Base-by-base conservation (phyloP, 208 protist genomes). In the Leishmania aethiopica region DNA sequence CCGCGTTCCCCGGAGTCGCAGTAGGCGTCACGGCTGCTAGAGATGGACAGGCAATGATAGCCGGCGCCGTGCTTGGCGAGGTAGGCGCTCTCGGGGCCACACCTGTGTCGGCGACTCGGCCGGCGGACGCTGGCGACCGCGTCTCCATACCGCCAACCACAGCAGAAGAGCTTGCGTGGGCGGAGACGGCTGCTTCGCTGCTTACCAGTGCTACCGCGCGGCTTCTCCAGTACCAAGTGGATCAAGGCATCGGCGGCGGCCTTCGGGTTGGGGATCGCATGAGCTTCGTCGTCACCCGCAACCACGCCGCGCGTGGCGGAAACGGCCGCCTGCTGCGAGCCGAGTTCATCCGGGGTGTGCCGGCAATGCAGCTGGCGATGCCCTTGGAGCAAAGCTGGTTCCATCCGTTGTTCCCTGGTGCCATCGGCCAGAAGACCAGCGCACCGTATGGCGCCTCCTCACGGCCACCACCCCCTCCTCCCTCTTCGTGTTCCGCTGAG, bases 321-420 rank as follows among this genome's bases (percentile, higher is more conserved):
- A 86, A 67, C 55, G 82, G 76, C 25, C 90, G 93, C 2, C 88
- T 94, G 57, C 87, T 96, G 59, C 89, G 92, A 5, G 93, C 92
- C 35, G 92, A 95, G 75, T 83, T 89, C 71, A 87, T 96, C 22
- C 88, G 89, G 8, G 93, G 93, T 28, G n/a, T 84, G 7, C 84
- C 89, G 28, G 71, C 32, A 28, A 72, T 64, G 47, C 67, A 62
- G 74, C 92, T 89, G 79, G 90, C 91, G 32, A 86, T 92, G 47
- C 84, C 82, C 45, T 62, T 91, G 67, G 93, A 96, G 84, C 93
- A 94, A 77, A 85, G 87, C 1, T 96, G 93, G 93, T 96, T 96
- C 79, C 70, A 84, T 17, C 67, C 77, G 7, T 13, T 91, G 47
- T 95, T 96, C 75, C 84, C 85, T 13, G 82, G 78, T 11, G 86